Evolutionary conservation across 2,329 filamentous ascomycete species (phyloP), one percentile per base, ranked within the genome.

Genomic region (Tolypocladium endophyticum): DNA sequence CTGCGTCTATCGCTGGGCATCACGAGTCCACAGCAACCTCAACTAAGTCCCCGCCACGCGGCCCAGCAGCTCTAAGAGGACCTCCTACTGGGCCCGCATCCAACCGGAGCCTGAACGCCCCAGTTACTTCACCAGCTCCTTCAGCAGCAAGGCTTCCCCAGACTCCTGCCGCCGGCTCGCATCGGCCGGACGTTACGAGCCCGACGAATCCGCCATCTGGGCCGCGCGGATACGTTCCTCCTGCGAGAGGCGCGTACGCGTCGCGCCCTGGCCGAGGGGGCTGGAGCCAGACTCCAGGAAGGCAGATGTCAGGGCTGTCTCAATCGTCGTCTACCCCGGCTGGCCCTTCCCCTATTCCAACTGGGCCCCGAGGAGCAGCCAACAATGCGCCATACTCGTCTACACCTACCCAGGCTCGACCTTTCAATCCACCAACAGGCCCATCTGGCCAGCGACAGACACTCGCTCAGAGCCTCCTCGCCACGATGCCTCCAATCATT

Each of bases 361-460:
- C 79, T 0, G 80, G 80, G 2, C 80, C 79, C 12, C 73, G 79
- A 55, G 70, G 63, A 16, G 64, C 62, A 65, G 70, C 64, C 50
- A 68, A 64, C 59, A 72, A 58, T 71, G 72, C 57, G 64, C 66
- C 65, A 36, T 71, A 73, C 25, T 67, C 76, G 11, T 71, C 75
- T 11, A 76, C 76, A 3, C 73, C 78, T 68, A 60, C 72, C 67
- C 62, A 81, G 75, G 62, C 67, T 30, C 69, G 74, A 20, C 76
- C 80, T 0, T 84, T 85, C 68, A 84, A 84, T 63, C 81, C 81
- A 2, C 82, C 81, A 4, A 84, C 82, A 1, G 82, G 82, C 4
- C 82, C 81, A n/a, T 72, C 74, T 23, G 68, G 65, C 59, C 67
- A 71, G 54, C 73, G 77, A 30, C 77, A 75, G 58, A 78, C 77